Evolutionary conservation across 768 basidiomycete genomes (phyloP).

Genomic region (Artomyces pyxidatus): DNA sequence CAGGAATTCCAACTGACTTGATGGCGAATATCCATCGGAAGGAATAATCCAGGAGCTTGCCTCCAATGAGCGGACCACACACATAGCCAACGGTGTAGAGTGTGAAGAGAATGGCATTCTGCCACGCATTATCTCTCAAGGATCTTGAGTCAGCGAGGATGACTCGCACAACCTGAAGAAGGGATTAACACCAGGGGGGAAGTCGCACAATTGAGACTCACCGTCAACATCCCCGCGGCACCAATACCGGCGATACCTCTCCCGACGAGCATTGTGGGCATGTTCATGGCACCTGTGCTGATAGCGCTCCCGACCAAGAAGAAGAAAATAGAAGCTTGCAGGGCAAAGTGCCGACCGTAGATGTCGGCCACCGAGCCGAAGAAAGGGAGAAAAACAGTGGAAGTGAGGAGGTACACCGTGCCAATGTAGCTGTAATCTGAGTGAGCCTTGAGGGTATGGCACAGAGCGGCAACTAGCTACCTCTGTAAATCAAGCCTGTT

Average conservation of each 20-base stretch:
- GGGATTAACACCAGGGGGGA: conserved; percentile 7
- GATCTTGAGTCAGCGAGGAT: conserved; percentile 36
- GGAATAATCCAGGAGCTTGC: conserved; percentile 29
- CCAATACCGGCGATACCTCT: conserved; percentile 42
- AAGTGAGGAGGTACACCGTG: conserved; percentile 41
- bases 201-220: conserved; percentile 13
- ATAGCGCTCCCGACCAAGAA: conserved; percentile 40
- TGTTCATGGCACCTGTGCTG: conserved; percentile 38
- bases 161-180: conserved; percentile 25
- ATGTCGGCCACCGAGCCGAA: conserved; percentile 43
- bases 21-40: conserved; percentile 52
- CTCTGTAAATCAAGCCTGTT: conserved; percentile 27
- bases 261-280: conserved; percentile 37
- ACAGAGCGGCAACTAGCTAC: conserved; percentile 4
- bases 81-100: conserved; percentile 36
- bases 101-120: conserved; percentile 33
- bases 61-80: conserved; percentile 38
- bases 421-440: conserved; percentile 43
- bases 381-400: conserved; percentile 45
- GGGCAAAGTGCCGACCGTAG: conserved; percentile 39
- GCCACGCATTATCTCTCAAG: conserved; percentile 34
- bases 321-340: conserved; percentile 36
- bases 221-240: conserved; percentile 36
- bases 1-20: conserved; percentile 31
- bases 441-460: not conserved